These are phyloP conservation scores for Cylindrotheca fusiformis DNA, from an alignment of 108 stramenopile species.

Conservation along the genomic window DNA sequence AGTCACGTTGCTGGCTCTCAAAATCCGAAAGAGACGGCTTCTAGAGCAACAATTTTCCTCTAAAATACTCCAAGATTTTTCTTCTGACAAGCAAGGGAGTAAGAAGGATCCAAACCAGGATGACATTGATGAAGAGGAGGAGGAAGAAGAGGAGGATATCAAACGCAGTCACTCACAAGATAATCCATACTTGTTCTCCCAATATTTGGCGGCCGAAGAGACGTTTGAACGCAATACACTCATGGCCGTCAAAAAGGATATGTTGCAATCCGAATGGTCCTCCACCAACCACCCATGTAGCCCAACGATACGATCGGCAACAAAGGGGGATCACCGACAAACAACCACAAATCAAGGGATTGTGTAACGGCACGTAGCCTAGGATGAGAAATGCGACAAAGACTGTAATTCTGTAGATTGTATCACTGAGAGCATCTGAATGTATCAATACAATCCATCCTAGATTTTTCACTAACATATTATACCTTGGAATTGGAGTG, in stretches of 20 bases:
- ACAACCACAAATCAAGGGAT: too few relatives aligned
- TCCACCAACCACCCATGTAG: not conserved
- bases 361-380: too few relatives aligned
- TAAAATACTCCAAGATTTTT: not conserved
- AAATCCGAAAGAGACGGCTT: not conserved
- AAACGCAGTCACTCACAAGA: not conserved
- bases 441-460: too few relatives aligned
- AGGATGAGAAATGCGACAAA: too few relatives aligned
- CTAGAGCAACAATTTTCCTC: not conserved
- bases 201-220: slow-evolving; percentile 6
- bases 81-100: not conserved
- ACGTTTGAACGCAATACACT: slow-evolving; percentile 35
- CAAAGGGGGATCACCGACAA: too few relatives aligned
- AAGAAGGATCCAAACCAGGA: too few relatives aligned
- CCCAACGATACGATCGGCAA: not conserved
- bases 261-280: slow-evolving; percentile 34
- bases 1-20: not conserved
- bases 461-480: too few relatives aligned
- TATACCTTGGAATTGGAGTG: too few relatives aligned
- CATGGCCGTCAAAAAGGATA: slow-evolving; percentile 31
- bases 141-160: not conserved
- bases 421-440: too few relatives aligned
- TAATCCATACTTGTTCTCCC: not conserved
- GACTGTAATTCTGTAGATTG: too few relatives aligned
- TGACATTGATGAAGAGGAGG: not conserved